Evolutionary conservation across 1,139 yeast genomes (phyloP).

Genomic region (Nakaseomyces sp.): DNA sequence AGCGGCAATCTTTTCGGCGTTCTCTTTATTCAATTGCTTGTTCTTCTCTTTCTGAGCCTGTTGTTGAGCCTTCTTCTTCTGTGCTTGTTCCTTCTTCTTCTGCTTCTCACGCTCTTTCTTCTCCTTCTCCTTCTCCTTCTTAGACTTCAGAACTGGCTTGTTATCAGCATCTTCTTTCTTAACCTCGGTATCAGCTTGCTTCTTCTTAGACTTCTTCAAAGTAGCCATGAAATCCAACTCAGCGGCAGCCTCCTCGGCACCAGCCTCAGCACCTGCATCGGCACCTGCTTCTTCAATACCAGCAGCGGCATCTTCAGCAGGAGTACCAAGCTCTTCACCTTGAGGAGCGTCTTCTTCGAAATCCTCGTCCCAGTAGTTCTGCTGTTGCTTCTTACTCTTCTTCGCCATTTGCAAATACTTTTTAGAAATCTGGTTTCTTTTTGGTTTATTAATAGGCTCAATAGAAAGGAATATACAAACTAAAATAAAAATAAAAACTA

Average conservation of each 20-base stretch:
- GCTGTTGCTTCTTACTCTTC: slow-evolving; percentile 43
- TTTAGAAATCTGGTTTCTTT: background rate
- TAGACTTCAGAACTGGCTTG: slow-evolving; percentile 73
- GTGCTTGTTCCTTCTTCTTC: slow-evolving; percentile 84
- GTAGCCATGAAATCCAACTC: slow-evolving; percentile 72
- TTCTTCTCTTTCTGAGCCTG: slow-evolving; percentile 60
- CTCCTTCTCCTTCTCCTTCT: slow-evolving; percentile 95
- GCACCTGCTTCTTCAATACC: slow-evolving; percentile 15
- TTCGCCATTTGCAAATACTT: slow-evolving; percentile 30
- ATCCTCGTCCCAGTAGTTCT: slow-evolving; percentile 79
- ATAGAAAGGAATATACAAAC: too few relatives aligned
- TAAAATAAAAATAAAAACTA: too few relatives aligned
- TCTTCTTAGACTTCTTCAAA: slow-evolving; percentile 68
- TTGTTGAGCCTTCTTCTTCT: slow-evolving; percentile 70
- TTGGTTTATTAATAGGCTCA: background rate
- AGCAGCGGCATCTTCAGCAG: slow-evolving; percentile 17
- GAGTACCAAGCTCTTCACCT: slow-evolving; percentile 47
- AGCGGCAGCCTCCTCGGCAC: slow-evolving; percentile 27
- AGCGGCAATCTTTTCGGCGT: slow-evolving; percentile 39
- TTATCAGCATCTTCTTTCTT: slow-evolving; percentile 36
- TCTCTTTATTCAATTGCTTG: slow-evolving; percentile 37
- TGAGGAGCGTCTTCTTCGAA: slow-evolving; percentile 48
- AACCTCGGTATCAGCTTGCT: slow-evolving; percentile 48
- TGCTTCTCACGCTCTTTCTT: slow-evolving; percentile 96
- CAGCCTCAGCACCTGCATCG: slow-evolving; percentile 33